Evolutionary conservation across 2,329 filamentous ascomycete genomes (phyloP).

Genomic region (Cytospora piceicola): DNA sequence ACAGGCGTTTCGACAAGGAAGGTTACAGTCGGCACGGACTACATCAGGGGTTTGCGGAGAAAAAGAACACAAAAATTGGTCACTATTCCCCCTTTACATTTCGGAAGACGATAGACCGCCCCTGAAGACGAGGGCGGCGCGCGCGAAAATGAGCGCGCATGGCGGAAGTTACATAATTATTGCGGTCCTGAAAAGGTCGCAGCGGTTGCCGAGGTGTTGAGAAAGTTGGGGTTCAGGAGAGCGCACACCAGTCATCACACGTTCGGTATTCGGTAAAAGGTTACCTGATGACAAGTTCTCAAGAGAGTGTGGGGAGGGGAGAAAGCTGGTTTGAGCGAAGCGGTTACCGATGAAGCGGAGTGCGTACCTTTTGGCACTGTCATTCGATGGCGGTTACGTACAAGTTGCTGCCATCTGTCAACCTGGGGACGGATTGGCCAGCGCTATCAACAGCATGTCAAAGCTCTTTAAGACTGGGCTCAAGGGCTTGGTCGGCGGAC

Average conservation of each 20-base stretch:
- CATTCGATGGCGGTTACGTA: constrained; percentile 13
- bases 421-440: background rate
- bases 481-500: constrained; percentile 3
- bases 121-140: constrained; percentile 35
- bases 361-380: constrained; percentile 1
- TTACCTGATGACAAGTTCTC: constrained; percentile 28
- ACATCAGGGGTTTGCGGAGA: constrained; percentile 33
- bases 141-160: constrained; percentile 22
- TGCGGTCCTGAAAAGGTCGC: constrained; percentile 31
- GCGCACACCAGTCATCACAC: constrained; percentile 23
- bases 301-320: constrained; percentile 19
- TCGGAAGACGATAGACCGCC: constrained; percentile 31
- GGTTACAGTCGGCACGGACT: constrained; percentile 30
- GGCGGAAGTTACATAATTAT: constrained; percentile 26
- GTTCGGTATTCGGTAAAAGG: constrained; percentile 32
- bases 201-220: constrained; percentile 16
- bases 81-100: constrained; percentile 23
- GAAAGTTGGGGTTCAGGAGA: constrained; percentile 18
- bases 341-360: background rate
- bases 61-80: constrained; percentile 37
- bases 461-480: constrained; percentile 9
- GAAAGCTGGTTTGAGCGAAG: constrained; percentile 11
- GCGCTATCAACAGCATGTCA: constrained; percentile 13
- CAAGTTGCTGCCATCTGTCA: constrained; percentile 15
- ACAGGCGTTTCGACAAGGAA: constrained; percentile 54